Conservation (phyloP, 345 rosid genomes). For the Rhizophora mangle region DNA sequence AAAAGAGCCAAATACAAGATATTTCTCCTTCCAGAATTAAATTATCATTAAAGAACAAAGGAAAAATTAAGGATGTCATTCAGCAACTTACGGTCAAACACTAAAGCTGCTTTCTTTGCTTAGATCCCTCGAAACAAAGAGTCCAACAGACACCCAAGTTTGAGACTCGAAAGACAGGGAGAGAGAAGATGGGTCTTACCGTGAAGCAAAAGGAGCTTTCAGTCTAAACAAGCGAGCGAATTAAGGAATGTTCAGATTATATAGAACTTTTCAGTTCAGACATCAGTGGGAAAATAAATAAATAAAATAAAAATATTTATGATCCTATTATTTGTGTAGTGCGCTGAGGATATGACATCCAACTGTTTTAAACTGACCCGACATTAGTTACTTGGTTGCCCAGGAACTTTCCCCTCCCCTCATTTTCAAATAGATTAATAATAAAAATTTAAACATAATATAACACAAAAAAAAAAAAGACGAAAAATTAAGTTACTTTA, state of each 20-base stretch:
- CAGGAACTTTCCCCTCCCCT: neutral
- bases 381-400: neutral
- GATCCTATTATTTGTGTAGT: neutral
- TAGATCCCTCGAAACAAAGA: constrained; percentile 14
- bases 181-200: neutral
- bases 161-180: neutral
- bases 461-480: no score
- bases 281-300: no score
- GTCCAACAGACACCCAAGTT: neutral
- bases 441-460: no score
- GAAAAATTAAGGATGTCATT: neutral
- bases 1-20: neutral
- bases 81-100: constrained; percentile 5
- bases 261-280: constrained; percentile 3
- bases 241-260: neutral
- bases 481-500: no score
- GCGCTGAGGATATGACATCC: neutral
- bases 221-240: neutral
- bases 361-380: neutral
- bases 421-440: no score
- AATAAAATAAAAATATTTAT: no score
- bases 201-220: neutral
- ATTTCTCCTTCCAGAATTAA: neutral
- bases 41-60: neutral
- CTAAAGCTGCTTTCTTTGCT: neutral